These are phyloP conservation scores for Apiospora rasikravindrae DNA, from an alignment of 2,329 filamentous ascomycete species.

Conservation along the genomic window DNA sequence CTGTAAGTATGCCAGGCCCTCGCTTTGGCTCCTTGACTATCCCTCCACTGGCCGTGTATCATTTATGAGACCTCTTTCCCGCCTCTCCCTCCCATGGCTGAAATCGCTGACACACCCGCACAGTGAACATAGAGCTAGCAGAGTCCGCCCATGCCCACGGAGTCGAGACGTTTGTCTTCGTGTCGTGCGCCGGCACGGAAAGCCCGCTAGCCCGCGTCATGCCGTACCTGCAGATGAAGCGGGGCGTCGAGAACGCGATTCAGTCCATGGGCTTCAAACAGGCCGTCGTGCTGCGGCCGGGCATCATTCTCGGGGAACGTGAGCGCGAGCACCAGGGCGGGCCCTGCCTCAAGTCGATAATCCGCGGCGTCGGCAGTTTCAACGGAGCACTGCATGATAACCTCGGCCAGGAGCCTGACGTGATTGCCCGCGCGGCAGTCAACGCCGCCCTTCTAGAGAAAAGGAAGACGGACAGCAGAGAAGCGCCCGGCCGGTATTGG, in stretches of 20 bases:
- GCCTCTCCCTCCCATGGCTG: background rate
- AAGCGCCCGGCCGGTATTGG: slow-evolving; percentile 66
- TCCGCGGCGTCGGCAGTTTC: slow-evolving; percentile 60
- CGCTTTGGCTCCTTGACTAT: background rate
- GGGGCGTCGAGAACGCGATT: slow-evolving; percentile 81
- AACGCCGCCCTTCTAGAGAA: slow-evolving; percentile 60
- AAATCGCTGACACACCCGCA: background rate
- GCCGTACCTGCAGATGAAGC: slow-evolving; percentile 71
- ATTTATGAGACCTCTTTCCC: background rate
- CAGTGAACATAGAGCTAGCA: slow-evolving; percentile 77
- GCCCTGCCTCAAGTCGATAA: slow-evolving; percentile 58
- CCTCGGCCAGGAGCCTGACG: slow-evolving; percentile 75
- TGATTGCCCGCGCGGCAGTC: slow-evolving; percentile 73
- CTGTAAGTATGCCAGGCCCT: slow-evolving; percentile 34
- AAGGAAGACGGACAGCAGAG: slow-evolving; percentile 54
- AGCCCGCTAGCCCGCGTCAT: slow-evolving; percentile 48
- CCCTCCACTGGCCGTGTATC: too few relatives aligned
- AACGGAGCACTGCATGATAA: slow-evolving; percentile 63
- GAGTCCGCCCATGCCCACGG: slow-evolving; percentile 75
- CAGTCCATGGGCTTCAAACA: slow-evolving; percentile 76
- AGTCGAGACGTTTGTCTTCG: slow-evolving; percentile 75
- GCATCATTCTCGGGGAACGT: slow-evolving; percentile 75
- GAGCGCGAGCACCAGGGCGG: slow-evolving; percentile 64
- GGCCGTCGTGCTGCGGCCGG: slow-evolving; percentile 76
- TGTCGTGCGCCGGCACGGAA: slow-evolving; percentile 64